Conservation (phyloP, 805 yeast genomes). For the Saccharomyces paradoxus region DNA sequence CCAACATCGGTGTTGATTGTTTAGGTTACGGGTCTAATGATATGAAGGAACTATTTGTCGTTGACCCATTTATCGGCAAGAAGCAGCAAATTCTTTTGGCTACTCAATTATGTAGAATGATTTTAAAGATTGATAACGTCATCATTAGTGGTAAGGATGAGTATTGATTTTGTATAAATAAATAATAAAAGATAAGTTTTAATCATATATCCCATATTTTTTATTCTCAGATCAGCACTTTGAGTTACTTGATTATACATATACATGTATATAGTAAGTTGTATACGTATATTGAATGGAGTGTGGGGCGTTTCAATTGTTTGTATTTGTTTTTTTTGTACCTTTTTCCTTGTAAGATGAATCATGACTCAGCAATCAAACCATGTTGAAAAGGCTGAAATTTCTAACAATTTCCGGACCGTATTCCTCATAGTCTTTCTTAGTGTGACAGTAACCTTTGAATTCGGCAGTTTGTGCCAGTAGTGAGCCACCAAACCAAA, state of each 20-base stretch:
- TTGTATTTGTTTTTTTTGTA: not conserved
- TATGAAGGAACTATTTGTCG: slow-evolving; percentile 89
- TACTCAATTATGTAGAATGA: slow-evolving; percentile 96
- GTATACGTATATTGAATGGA: slow-evolving; percentile 3
- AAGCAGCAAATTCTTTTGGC: slow-evolving; percentile 92
- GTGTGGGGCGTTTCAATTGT: not conserved
- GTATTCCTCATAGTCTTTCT: slow-evolving; percentile 92
- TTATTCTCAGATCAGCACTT: not conserved
- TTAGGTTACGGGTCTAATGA: slow-evolving; percentile 80
- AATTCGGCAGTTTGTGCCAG: slow-evolving; percentile 96
- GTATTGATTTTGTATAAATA: slow-evolving; percentile 31
- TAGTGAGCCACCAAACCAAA: slow-evolving; percentile 98
- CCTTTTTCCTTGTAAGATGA: not conserved
- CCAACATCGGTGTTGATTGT: slow-evolving; percentile 88
- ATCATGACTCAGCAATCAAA: slow-evolving; percentile 22
- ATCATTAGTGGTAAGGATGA: slow-evolving; percentile 83
- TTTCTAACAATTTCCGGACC: slow-evolving; percentile 98
- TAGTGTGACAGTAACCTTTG: slow-evolving; percentile 92
- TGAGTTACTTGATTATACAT: not conserved
- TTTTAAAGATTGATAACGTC: slow-evolving; percentile 91
- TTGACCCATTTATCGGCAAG: slow-evolving; percentile 95
- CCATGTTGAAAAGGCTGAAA: slow-evolving; percentile 88
- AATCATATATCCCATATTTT: not conserved
- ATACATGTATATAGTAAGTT: not conserved
- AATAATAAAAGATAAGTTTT: not conserved